Conservation (phyloP, 106 monocot genomes). For the Acorus calamus region DNA sequence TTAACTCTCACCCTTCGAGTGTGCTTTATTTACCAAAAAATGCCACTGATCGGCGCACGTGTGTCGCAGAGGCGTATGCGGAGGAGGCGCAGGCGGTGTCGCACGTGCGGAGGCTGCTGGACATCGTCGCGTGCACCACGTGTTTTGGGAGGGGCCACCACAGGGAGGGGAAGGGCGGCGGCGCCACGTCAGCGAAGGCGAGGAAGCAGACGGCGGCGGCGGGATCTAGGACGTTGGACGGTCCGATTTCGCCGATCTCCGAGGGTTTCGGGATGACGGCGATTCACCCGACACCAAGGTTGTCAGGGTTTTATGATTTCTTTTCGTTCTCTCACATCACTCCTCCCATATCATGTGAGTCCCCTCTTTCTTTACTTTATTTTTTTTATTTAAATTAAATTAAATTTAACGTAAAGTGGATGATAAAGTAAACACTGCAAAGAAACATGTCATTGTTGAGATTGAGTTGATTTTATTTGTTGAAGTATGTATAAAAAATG, state of each 20-base stretch:
- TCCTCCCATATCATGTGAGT: slow-evolving; percentile 63
- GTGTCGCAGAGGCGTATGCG: slow-evolving; percentile 23
- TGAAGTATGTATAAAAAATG: neutral
- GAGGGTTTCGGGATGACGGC: slow-evolving; percentile 91
- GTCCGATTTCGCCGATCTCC: slow-evolving; percentile 59
- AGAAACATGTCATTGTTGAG: too few relatives aligned
- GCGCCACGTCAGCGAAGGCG: slow-evolving; percentile 7
- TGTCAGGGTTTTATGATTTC: slow-evolving; percentile 90
- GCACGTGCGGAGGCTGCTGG: slow-evolving; percentile 85
- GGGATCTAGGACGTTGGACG: slow-evolving; percentile 5
- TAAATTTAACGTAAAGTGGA: too few relatives aligned
- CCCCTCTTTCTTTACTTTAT: neutral
- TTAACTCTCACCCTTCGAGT: slow-evolving; percentile 65
- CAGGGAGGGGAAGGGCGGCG: neutral
- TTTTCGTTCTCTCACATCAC: slow-evolving; percentile 71
- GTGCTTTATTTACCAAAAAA: slow-evolving; percentile 59
- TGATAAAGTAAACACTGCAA: too few relatives aligned
- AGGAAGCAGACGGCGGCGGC: slow-evolving; percentile 6
- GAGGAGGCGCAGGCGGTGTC: slow-evolving; percentile 50
- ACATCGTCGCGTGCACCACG: slow-evolving; percentile 74
- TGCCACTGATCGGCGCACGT: neutral
- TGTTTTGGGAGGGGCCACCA: slow-evolving; percentile 39
- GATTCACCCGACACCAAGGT: slow-evolving; percentile 73
- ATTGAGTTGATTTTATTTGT: neutral
- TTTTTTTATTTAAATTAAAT: neutral